Evolutionary conservation across 169 alveolate species (phyloP).

Genomic region (Neospora caninum): DNA sequence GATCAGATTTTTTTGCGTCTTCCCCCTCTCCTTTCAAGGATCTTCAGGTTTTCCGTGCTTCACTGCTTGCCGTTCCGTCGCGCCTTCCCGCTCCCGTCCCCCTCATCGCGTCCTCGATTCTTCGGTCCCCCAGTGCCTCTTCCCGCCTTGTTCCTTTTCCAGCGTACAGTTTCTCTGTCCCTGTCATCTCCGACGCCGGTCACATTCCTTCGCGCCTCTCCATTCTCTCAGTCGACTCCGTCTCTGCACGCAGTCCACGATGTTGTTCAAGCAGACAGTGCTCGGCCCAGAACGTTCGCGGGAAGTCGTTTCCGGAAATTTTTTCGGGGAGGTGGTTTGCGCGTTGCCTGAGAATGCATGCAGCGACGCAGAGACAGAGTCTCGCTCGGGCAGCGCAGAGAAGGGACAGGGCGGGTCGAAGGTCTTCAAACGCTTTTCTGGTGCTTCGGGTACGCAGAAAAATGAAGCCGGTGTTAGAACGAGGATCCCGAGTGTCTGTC

Average conservation of each 20-base stretch:
- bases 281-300: constrained; percentile 15
- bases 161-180: too few relatives aligned
- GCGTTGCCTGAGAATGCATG: not conserved
- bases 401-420: not conserved
- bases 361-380: not conserved
- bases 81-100: too few relatives aligned
- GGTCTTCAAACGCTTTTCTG: too few relatives aligned
- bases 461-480: not conserved
- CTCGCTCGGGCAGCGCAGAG: not conserved
- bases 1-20: too few relatives aligned
- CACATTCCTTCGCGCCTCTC: too few relatives aligned
- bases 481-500: not conserved
- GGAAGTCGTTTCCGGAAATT: not conserved
- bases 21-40: too few relatives aligned
- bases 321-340: not conserved
- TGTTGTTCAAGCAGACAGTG: constrained; percentile 15
- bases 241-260: not conserved
- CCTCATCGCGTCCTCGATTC: too few relatives aligned
- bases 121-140: too few relatives aligned
- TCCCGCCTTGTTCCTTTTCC: too few relatives aligned
- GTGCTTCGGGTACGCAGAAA: not conserved
- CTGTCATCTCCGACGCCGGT: too few relatives aligned
- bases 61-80: too few relatives aligned
- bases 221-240: not conserved
- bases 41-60: too few relatives aligned